These are phyloP conservation scores for Periconia macrospinosa DNA, from an alignment of 2,329 filamentous ascomycete species.

Conservation along the genomic window DNA sequence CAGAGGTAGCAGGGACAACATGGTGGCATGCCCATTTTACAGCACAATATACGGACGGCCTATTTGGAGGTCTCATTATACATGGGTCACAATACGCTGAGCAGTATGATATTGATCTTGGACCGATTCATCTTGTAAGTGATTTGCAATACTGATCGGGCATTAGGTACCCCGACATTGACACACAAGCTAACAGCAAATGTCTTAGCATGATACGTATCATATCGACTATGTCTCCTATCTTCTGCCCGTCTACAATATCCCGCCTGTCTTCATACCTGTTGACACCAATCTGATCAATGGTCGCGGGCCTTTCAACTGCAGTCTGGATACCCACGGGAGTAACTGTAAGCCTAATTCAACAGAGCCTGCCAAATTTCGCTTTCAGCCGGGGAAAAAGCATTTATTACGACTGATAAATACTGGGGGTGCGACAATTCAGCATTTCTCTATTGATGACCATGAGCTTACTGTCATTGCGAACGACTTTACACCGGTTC, in stretches of 20 bases:
- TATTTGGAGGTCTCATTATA: conserved; percentile 31
- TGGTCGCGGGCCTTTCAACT: conserved; percentile 6
- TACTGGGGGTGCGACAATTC: conserved; percentile 34
- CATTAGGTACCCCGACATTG: no score
- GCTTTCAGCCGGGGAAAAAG: conserved; percentile 43
- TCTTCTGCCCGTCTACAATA: not conserved
- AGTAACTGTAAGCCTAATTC: conserved; percentile 3
- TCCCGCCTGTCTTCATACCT: not conserved
- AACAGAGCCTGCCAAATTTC: conserved; percentile 30
- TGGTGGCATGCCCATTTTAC: conserved; percentile 23
- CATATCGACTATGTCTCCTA: conserved; percentile 7
- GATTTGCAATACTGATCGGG: no score
- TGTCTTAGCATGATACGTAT: conserved; percentile 22
- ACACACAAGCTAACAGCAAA: conserved; percentile 32
- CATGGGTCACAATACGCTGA: conserved; percentile 23
- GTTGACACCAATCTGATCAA: conserved; percentile 20
- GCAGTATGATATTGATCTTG: conserved; percentile 31
- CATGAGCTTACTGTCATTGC: conserved; percentile 43
- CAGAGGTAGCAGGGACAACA: conserved; percentile 24
- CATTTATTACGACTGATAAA: conserved; percentile 46
- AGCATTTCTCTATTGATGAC: conserved; percentile 45
- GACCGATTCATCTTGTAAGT: conserved; percentile 25
- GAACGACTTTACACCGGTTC: conserved; percentile 42
- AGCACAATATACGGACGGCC: conserved; percentile 28
- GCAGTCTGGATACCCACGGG: conserved; percentile 4